Evolutionary conservation across 2,329 filamentous ascomycete species (phyloP).

Genomic region (Emydomyces testavorans): DNA sequence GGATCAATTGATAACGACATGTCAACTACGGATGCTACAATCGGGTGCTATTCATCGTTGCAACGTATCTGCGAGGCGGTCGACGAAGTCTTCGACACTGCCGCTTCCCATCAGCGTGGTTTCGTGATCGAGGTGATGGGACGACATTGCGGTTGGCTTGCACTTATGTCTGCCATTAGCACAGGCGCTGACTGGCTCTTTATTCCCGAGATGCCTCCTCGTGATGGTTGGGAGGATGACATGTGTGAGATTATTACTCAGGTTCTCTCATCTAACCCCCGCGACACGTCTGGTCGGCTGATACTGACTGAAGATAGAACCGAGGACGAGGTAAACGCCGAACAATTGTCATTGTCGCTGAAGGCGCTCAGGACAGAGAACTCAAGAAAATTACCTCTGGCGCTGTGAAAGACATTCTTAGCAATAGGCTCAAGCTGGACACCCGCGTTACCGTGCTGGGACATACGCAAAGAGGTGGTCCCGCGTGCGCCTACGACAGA

Average conservation of each 20-base stretch:
- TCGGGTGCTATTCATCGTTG: constrained; percentile 90
- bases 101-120: constrained; percentile 87
- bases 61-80: constrained; percentile 89
- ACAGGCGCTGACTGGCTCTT: constrained; percentile 95
- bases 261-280: constrained; percentile 35
- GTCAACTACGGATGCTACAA: constrained; percentile 91
- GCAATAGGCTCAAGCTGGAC: constrained; percentile 68
- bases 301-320: constrained; percentile 47
- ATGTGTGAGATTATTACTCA: constrained; percentile 70
- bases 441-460: constrained; percentile 90
- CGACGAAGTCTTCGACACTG: constrained; percentile 85
- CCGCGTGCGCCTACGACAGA: constrained; percentile 85
- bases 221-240: constrained; percentile 75
- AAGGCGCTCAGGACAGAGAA: constrained; percentile 77
- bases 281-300: not conserved
- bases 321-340: constrained; percentile 82
- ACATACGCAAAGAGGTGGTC: constrained; percentile 92
- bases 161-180: constrained; percentile 88
- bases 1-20: constrained; percentile 98
- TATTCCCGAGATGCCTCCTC: constrained; percentile 84
- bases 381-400: constrained; percentile 71
- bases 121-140: constrained; percentile 99
- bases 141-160: constrained; percentile 92
- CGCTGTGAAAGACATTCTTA: constrained; percentile 80
- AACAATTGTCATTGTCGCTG: constrained; percentile 95